Conservation (phyloP, 2,329 filamentous ascomycete species). For the Pseudocercospora crystallina region DNA sequence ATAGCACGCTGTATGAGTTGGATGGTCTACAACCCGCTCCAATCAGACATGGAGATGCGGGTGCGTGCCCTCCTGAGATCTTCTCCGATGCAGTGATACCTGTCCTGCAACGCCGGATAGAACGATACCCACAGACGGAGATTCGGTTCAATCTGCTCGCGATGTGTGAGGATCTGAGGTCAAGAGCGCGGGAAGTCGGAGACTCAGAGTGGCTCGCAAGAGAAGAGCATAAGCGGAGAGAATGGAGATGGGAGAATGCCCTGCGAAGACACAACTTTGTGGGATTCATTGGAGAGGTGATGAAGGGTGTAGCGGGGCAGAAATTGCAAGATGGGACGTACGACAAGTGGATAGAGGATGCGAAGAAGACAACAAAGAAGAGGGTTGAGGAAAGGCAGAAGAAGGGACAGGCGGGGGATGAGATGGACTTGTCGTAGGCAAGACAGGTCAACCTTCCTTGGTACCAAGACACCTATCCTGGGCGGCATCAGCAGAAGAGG, state of each 20-base stretch:
- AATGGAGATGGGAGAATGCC: conserved; percentile 95
- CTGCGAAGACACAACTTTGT: conserved; percentile 93
- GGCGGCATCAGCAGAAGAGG: no score
- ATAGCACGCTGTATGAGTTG: conserved; percentile 83
- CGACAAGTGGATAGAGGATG: conserved; percentile 70
- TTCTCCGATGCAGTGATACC: conserved; percentile 81
- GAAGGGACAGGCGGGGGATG: conserved; percentile 40
- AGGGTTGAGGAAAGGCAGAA: conserved; percentile 48
- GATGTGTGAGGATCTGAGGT: conserved; percentile 80
- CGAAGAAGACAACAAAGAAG: conserved; percentile 58
- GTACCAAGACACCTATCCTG: background rate
- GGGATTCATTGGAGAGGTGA: conserved; percentile 84
- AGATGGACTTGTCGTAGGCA: conserved; percentile 38
- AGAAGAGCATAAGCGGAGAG: conserved; percentile 79
- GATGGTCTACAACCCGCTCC: conserved; percentile 92
- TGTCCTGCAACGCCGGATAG: conserved; percentile 82
- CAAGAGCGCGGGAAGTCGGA: conserved; percentile 75
- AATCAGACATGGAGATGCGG: conserved; percentile 72
- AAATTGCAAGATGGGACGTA: conserved; percentile 72
- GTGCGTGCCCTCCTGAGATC: conserved; percentile 67
- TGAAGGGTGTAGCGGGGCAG: conserved; percentile 76
- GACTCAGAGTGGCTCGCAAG: conserved; percentile 74
- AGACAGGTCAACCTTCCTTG: background rate
- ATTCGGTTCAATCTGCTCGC: conserved; percentile 96
- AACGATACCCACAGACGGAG: conserved; percentile 79